Evolutionary conservation across 768 basidiomycete genomes (phyloP).

Genomic region (Russula dissimulans): DNA sequence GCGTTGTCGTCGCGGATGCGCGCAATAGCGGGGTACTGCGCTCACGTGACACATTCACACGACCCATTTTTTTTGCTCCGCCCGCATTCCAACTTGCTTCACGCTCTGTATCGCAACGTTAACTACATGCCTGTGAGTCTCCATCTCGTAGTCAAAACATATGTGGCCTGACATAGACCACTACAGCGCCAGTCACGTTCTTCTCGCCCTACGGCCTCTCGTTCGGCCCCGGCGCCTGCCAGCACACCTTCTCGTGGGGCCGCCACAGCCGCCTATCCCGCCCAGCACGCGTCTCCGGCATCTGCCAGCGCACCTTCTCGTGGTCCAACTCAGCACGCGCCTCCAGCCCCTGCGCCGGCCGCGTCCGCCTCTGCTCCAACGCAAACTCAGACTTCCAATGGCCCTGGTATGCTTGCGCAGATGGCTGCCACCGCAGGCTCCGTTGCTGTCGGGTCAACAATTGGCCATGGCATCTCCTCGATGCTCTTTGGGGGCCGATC

Average conservation of each 20-base stretch:
- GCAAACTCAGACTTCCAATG: slow-evolving; percentile 24
- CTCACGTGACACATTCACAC: slow-evolving; percentile 11
- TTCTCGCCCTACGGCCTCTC: slow-evolving; percentile 45
- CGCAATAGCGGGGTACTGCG: neutral
- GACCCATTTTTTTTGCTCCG: slow-evolving; percentile 4
- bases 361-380: slow-evolving; percentile 20
- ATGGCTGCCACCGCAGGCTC: slow-evolving; percentile 90
- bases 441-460: slow-evolving; percentile 78
- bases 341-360: slow-evolving; percentile 30
- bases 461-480: slow-evolving; percentile 82
- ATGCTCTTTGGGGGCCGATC: slow-evolving; percentile 78
- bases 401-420: slow-evolving; percentile 69
- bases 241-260: slow-evolving; percentile 32
- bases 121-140: slow-evolving; percentile 41
- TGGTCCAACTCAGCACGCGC: slow-evolving; percentile 29
- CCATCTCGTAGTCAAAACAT: neutral
- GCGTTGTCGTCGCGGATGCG: too few species aligned
- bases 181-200: slow-evolving; percentile 70
- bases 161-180: neutral
- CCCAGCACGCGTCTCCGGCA: slow-evolving; percentile 31
- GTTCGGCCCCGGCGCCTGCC: slow-evolving; percentile 33
- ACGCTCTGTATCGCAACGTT: neutral
- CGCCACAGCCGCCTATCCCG: slow-evolving; percentile 18
- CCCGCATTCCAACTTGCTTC: neutral
- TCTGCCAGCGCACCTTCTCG: slow-evolving; percentile 31